phyloP scores from a whole-genome alignment of 805 yeast genomes.

The Saturnispora zaruensis region DNA sequence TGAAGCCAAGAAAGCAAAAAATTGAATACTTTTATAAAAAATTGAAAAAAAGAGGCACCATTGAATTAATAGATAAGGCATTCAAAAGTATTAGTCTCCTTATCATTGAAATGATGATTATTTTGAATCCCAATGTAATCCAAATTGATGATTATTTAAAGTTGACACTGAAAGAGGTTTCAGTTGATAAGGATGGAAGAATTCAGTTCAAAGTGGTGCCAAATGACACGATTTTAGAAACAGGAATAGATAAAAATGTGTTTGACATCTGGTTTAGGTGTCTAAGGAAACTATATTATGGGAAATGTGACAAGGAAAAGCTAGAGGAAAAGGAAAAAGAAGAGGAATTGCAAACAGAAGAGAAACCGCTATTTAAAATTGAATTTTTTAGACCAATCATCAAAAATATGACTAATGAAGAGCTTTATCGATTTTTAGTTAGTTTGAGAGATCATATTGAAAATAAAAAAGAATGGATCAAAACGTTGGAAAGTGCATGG shows the following conservation, averaged over 20 bases:
- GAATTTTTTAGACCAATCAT: neutral
- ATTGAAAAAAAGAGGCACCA: neutral
- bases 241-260: neutral
- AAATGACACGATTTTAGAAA: neutral
- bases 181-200: neutral
- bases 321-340: neutral
- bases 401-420: neutral
- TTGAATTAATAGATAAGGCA: neutral
- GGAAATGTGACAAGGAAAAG: neutral
- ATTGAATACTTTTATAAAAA: neutral
- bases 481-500: conserved; percentile 1
- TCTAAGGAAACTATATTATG: conserved; percentile 3
- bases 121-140: conserved; percentile 1
- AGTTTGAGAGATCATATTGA: neutral
- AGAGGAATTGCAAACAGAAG: neutral
- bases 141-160: neutral
- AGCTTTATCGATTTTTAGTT: neutral
- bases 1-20: neutral
- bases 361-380: neutral
- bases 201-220: neutral
- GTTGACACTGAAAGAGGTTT: neutral
- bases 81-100: conserved; percentile 1
- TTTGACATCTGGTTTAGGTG: neutral
- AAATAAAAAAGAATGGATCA: neutral
- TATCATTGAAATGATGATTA: conserved; percentile 6